Conservation (phyloP, 768 basidiomycete species). For the Porpolomopsis calyptriformis region DNA sequence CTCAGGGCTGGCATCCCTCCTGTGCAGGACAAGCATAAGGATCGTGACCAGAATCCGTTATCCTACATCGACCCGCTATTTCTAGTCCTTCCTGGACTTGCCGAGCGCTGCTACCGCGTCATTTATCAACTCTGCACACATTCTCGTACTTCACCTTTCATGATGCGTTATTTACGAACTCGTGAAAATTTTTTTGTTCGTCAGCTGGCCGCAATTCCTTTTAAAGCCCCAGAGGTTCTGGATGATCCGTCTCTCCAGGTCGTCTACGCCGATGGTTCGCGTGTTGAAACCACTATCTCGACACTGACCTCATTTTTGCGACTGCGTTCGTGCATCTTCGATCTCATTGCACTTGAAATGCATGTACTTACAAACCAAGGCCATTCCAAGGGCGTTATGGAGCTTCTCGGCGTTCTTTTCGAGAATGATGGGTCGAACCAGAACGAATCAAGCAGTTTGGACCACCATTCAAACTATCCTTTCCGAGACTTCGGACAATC, state of each 20-base stretch:
- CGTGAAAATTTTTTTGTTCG: constrained; percentile 83
- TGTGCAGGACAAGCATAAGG: constrained; percentile 34
- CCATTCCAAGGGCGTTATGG: constrained; percentile 59
- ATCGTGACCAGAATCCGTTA: constrained; percentile 19
- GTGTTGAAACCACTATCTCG: constrained; percentile 56
- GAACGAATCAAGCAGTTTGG: constrained; percentile 24
- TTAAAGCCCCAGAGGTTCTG: constrained; percentile 41
- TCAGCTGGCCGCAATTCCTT: constrained; percentile 71
- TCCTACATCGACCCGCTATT: constrained; percentile 45
- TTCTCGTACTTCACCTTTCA: constrained; percentile 67
- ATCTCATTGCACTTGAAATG: constrained; percentile 78
- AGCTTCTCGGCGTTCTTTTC: constrained; percentile 75
- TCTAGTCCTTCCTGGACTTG: constrained; percentile 57
- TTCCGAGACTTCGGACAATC: constrained; percentile 75
- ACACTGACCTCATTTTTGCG: constrained; percentile 69
- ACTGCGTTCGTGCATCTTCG: constrained; percentile 74
- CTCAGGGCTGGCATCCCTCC: constrained; percentile 64
- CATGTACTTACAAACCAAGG: constrained; percentile 76
- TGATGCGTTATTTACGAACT: constrained; percentile 77
- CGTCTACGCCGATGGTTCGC: constrained; percentile 60
- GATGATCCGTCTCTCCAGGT: constrained; percentile 49
- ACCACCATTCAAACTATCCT: constrained; percentile 41
- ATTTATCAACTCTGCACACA: constrained; percentile 85
- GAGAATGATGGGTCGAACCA: constrained; percentile 48
- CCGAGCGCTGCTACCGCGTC: constrained; percentile 77